Conservation (phyloP, 345 rosid genomes). For the Trapa bicornis region DNA sequence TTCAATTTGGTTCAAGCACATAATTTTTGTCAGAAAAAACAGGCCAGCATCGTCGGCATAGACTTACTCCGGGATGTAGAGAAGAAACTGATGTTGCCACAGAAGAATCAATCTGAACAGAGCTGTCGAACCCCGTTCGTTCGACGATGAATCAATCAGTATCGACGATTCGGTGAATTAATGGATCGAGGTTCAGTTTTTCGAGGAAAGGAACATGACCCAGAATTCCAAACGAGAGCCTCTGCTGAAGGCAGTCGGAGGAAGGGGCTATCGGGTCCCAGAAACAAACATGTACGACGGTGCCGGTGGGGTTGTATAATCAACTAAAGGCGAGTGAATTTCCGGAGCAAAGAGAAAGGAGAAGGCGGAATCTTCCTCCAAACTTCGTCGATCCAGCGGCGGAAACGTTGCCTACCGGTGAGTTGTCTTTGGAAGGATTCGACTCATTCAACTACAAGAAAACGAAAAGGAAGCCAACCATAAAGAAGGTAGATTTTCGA, state of each 20-base stretch:
- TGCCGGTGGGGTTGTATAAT: neutral
- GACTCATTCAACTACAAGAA: too few species aligned
- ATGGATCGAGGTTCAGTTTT: neutral
- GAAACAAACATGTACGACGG: neutral
- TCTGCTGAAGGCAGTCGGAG: neutral
- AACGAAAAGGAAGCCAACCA: too few species aligned
- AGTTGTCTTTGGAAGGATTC: too few species aligned
- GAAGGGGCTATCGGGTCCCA: neutral
- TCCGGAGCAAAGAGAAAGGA: neutral
- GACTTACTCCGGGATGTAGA: neutral
- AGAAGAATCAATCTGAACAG: neutral
- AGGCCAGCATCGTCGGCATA: neutral
- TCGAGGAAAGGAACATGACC: neutral
- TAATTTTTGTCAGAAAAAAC: neutral
- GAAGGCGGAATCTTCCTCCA: neutral
- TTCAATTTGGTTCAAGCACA: neutral
- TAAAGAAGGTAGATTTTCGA: neutral
- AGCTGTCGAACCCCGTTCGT: neutral
- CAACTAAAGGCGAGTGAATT: neutral
- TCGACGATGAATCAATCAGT: neutral
- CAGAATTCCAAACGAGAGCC: neutral
- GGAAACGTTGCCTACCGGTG: neutral
- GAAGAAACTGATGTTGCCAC: neutral
- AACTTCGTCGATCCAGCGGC: neutral
- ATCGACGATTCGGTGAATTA: neutral